Evolutionary conservation across 306 rosid genomes (phyloP), one percentile per base, ranked within the genome.

Genomic region (Clitoria ternatea): DNA sequence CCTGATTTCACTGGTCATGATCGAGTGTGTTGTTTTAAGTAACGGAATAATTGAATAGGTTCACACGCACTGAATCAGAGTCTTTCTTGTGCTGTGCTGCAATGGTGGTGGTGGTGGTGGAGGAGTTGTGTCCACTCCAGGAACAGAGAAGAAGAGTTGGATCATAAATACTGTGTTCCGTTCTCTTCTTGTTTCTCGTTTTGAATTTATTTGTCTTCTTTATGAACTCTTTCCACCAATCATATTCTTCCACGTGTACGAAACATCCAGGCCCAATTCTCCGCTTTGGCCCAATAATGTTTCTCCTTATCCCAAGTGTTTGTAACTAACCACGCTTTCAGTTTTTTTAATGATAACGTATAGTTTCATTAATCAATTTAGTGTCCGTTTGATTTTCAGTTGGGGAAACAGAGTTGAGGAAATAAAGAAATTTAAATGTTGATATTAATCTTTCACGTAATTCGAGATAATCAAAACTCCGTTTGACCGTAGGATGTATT

Each of bases 161-260:
- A 17, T 10, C 66, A 49, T 57, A 57, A 74, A 48, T 71, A 40
- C 30, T 12, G 22, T 24, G 23, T 57, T 40, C 62, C n/a, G n/a
- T n/a, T n/a, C n/a, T n/a, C n/a, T n/a, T n/a, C n/a, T n/a, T n/a
- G n/a, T 3, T 66, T 59, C 40, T 11, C 14, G 39, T 49, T 82
- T 70, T 66, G 52, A 79, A 60, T 66, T 64, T 36, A 2, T 62
- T 53, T 50, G 66, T 65, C 76, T 75, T n/a, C 29, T 1, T 52
- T 30, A 35, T 66, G 0, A 2, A 18, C 7, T 50, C 5, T 5
- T n/a, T n/a, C 26, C 6, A 27, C 80, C 56, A 9, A 59, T 64
- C 8, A 4, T 10, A n/a, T 48, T 19, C 7, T 3, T 3, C 20
- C 81, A 66, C 84, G 81, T 79, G 76, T 70, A 8, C 2, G 0